Percentiles rank a stretch among this genome's conserved stretches.
Conservation (phyloP, 2,329 filamentous ascomycete species). For the Nothomitra cinnamomea region DNA sequence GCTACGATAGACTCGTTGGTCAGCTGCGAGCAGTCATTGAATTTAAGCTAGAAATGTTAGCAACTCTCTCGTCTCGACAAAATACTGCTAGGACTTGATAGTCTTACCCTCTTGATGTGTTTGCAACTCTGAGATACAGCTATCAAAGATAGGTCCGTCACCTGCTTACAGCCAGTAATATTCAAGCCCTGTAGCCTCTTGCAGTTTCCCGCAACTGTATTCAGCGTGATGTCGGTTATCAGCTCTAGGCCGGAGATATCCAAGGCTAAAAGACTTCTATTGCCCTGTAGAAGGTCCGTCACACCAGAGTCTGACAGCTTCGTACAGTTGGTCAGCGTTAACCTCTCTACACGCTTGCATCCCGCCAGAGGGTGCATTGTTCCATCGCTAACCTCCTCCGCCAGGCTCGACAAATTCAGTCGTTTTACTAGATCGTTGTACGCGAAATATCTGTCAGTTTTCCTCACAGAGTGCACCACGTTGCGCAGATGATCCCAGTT, state of each 20-base stretch:
- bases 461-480: slow-evolving; percentile 63
- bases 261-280: slow-evolving; percentile 66
- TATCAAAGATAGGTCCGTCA: slow-evolving; percentile 76
- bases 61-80: not conserved
- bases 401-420: slow-evolving; percentile 71
- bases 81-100: not conserved
- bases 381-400: slow-evolving; percentile 67
- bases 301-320: slow-evolving; percentile 73
- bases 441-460: slow-evolving; percentile 61
- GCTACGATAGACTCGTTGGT: slow-evolving; percentile 68
- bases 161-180: slow-evolving; percentile 66
- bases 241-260: slow-evolving; percentile 71
- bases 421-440: slow-evolving; percentile 86
- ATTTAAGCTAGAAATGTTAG: slow-evolving; percentile 52
- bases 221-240: slow-evolving; percentile 68
- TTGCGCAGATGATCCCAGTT: slow-evolving; percentile 66
- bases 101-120: slow-evolving; percentile 66
- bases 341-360: slow-evolving; percentile 80
- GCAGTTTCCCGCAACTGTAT: slow-evolving; percentile 65
- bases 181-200: slow-evolving; percentile 79
- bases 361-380: slow-evolving; percentile 65
- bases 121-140: slow-evolving; percentile 65
- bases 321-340: slow-evolving; percentile 82
- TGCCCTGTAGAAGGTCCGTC: slow-evolving; percentile 61
- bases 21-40: slow-evolving; percentile 79